Percentiles rank a stretch among this genome's conserved stretches.
Evolutionary conservation across 2,329 filamentous ascomycete genomes (phyloP).

Genomic region (Pseudogymnoascus sp.): DNA sequence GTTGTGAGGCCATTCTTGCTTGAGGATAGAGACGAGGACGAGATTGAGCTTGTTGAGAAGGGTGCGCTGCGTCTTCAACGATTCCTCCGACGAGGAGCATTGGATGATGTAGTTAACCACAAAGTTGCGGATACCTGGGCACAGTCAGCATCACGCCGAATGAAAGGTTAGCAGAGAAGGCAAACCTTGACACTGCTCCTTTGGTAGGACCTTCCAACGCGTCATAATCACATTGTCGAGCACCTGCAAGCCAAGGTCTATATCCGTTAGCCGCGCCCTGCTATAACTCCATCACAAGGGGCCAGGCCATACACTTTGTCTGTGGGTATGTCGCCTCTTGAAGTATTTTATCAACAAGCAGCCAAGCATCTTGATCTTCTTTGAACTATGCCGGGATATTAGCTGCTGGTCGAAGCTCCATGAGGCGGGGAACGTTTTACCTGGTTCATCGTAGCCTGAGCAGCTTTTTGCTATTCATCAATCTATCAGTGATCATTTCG

Average conservation of each 20-base stretch:
- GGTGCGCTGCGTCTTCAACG: conserved; percentile 72
- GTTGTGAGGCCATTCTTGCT: conserved; percentile 99
- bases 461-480: conserved; percentile 77
- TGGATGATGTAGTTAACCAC: conserved; percentile 98
- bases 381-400: conserved; percentile 62
- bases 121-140: conserved; percentile 89
- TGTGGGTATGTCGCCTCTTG: conserved; percentile 87
- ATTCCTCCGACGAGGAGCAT: conserved; percentile 82
- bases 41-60: conserved; percentile 97
- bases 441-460: conserved; percentile 87
- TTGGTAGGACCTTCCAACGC: conserved; percentile 93
- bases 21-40: conserved; percentile 91
- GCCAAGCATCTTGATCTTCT: conserved; percentile 96
- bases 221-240: conserved; percentile 98
- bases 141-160: conserved; percentile 19
- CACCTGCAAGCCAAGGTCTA: conserved; percentile 89
- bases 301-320: conserved; percentile 71
- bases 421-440: conserved; percentile 40
- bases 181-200: conserved; percentile 87
- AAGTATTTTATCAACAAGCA: conserved; percentile 93
- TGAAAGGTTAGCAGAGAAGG: conserved; percentile 13
- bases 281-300: neutral
- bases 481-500: conserved; percentile 31
- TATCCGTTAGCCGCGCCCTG: conserved; percentile 13
- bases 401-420: conserved; percentile 16